Evolutionary conservation across 2,329 filamentous ascomycete genomes (phyloP).

Genomic region (Venturia pyrina): DNA sequence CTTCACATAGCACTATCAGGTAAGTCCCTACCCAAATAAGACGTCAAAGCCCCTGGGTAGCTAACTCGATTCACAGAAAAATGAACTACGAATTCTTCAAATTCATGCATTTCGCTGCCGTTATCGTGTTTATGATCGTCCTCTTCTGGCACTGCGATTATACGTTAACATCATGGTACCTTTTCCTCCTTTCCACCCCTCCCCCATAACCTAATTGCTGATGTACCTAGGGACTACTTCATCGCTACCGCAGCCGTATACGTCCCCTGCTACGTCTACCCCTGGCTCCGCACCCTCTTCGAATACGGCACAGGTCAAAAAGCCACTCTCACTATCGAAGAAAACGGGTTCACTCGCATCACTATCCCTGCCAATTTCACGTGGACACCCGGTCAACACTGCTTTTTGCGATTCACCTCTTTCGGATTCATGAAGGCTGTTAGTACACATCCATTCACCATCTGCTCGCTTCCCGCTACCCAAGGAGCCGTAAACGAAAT

Average conservation of each 20-base stretch:
- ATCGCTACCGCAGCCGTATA: constrained; percentile 73
- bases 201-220: constrained; percentile 37
- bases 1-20: constrained; percentile 15
- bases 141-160: constrained; percentile 97
- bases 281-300: constrained; percentile 44
- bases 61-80: constrained; percentile 27
- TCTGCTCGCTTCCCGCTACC: constrained; percentile 84
- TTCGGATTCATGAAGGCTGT: constrained; percentile 85
- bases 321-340: constrained; percentile 74
- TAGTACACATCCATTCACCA: constrained; percentile 88
- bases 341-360: constrained; percentile 80
- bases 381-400: constrained; percentile 41
- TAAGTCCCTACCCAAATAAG: constrained; percentile 12
- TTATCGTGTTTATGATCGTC: constrained; percentile 68
- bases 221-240: constrained; percentile 59
- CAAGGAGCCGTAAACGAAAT: constrained; percentile 81
- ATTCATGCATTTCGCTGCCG: constrained; percentile 70
- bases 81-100: constrained; percentile 81
- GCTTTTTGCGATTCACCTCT: constrained; percentile 31
- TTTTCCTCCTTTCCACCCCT: background rate
- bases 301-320: constrained; percentile 4
- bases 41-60: constrained; percentile 11
- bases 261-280: constrained; percentile 70
- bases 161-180: constrained; percentile 61
- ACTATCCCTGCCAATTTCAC: constrained; percentile 87